phyloP scores from a whole-genome alignment of 2,329 filamentous ascomycete genomes.

The Macrophomina pseudophaseolina region DNA sequence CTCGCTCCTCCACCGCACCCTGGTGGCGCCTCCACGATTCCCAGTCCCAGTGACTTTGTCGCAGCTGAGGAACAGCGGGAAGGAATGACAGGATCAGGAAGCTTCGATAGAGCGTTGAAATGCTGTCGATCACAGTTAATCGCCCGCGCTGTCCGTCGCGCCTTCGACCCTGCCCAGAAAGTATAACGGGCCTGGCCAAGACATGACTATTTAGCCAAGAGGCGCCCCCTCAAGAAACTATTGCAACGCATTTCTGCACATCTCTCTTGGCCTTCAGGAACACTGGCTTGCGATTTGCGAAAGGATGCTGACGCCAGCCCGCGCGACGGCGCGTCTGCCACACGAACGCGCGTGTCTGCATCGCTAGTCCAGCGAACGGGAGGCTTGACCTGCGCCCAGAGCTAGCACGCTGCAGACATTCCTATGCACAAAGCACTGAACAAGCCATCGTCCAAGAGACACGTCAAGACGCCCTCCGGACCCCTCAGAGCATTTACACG shows the following conservation, averaged over 20 bases:
- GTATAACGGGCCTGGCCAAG: conserved; percentile 7
- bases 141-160: neutral
- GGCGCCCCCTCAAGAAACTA: neutral
- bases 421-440: neutral
- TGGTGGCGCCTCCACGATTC: neutral
- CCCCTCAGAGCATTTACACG: neutral
- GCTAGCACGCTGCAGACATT: neutral
- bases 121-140: neutral
- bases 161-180: conserved; percentile 19
- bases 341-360: conserved; percentile 20
- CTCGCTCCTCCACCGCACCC: neutral
- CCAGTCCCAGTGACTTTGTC: neutral
- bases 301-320: neutral
- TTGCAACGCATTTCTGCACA: conserved; percentile 1
- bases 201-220: conserved; percentile 10
- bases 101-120: neutral
- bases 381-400: neutral
- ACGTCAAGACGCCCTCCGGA: neutral
- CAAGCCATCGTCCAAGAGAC: neutral
- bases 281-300: neutral
- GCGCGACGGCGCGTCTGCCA: neutral
- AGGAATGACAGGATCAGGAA: neutral
- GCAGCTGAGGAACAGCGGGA: neutral
- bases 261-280: neutral
- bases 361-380: conserved; percentile 5